Base-by-base conservation (phyloP, 176 grass and related monocot genomes). In the Puya raimondii region DNA sequence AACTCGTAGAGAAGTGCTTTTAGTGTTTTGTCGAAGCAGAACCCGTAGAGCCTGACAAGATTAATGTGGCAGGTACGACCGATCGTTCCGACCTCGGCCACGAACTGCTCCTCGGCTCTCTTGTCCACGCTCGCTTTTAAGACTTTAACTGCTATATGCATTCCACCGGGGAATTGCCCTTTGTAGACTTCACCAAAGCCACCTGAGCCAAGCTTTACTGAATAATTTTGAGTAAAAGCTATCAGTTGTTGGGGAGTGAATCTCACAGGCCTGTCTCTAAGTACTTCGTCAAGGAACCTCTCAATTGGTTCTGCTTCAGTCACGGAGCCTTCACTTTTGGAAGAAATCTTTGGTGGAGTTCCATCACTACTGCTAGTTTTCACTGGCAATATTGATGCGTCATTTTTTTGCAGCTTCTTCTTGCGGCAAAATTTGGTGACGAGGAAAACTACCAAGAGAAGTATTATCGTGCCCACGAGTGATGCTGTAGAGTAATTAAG, bases 1-100 rank as follows among this genome's bases (percentile, higher is more conserved):
- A 76, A 86, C 80, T 93, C 90, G 63, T 88, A 93, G 3, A 88
- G 80, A 25, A 93, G 86, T 47, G 90, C 86, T 79, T 83, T 89
- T 12, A 67, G n/a, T 0, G 47, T 5, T 0, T 63, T 42, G 49
- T 86, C 86, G 23, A 88, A 89, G 76, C 90, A 93, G 80, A 93
- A 89, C 23, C 90, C 80, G 11, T 93, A 84, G 49, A 93, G 90
- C 63, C 83, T 79, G 1, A 92, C 80, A 47, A 92, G 83, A 71
- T 92, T 84, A 48, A 92, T 78, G 69, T 86, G 89, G 80, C 85
- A 83, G 3, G 90, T 93, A 15, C 87, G 65, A 1, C 91, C 86
- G 11, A 78, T 64, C 21, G 90, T 88, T 12, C 65, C 85, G 11
- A 92, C 80, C 78, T 92, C 85, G 48, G 86, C 90, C 86, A 93